Base-by-base conservation (phyloP, 805 yeast genomes). In the Priceomyces fermenticarens region DNA sequence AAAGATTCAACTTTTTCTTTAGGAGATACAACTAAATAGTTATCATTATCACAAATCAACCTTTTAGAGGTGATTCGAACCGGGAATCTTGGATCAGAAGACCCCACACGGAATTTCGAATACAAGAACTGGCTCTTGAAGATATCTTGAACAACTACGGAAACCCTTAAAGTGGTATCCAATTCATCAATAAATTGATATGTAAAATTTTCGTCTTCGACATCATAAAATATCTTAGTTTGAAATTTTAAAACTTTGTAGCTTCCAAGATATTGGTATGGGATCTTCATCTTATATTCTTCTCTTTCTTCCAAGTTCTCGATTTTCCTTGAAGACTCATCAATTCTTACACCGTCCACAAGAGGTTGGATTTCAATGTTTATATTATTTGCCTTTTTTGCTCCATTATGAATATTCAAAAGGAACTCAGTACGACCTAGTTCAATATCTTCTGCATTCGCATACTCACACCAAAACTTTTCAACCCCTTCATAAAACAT, bases 101-200 rank as follows among this genome's bases (percentile, higher is more conserved):
- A 73, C 13, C 87, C 83, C 34, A 87, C 71, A 10, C 83, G 77
- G 54, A 85, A 88, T 49, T 81, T 83, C 4, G 88, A 80, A 47
- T 77, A 82, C 1, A 87, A 62, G 23, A 69, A 62, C 12, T 73
- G 57, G 2, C 75, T 58, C 47, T 79, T 77, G 65, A 85, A 86
- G 9, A 82, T 79, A 56, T 88, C 96, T 52, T 85, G 91, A 2
- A 86, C 95, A 2, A 88, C 80, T 1, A 86, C 93, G 0, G 88
- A 82, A 6, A 86, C 63, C 4, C 77, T 69, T 30, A 87, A 64
- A 1, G 77, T 60, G 4, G 81, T 75, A 44, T 83, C 82, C 4
- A 84, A 54, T 30, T 62, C 65, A 4, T 62, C 53, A 13, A 54
- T 55, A 9, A 65, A 38, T 29, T 35, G 9, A 46, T 60, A 55